Conservation (phyloP, 495 filamentous ascomycete species). For the Venustampulla echinocandica region DNA sequence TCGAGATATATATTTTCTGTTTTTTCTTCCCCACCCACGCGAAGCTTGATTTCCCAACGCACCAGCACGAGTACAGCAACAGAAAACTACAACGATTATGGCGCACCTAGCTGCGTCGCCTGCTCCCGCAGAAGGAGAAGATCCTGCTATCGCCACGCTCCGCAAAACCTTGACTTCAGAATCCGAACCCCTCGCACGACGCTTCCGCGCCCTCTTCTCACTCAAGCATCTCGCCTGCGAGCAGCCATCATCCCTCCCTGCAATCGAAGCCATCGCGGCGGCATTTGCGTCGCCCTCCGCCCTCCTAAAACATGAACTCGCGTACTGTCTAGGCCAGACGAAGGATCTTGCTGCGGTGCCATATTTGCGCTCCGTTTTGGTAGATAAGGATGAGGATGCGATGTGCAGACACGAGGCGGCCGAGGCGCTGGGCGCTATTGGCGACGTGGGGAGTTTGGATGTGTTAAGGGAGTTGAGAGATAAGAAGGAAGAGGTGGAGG, state of each 20-base stretch:
- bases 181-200: constrained; percentile 68
- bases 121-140: constrained; percentile 1
- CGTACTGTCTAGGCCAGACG: constrained; percentile 94
- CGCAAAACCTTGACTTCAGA: constrained; percentile 73
- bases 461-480: constrained; percentile 65
- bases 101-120: constrained; percentile 18
- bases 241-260: constrained; percentile 54
- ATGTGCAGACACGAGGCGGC: constrained; percentile 98
- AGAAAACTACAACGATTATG: too few species aligned
- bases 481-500: constrained; percentile 58
- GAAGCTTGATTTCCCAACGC: too few species aligned
- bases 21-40: too few species aligned
- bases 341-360: constrained; percentile 64
- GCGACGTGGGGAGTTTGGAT: constrained; percentile 59
- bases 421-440: constrained; percentile 87
- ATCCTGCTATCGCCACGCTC: constrained; percentile 13
- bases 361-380: constrained; percentile 65
- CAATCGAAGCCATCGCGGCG: constrained; percentile 89
- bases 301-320: constrained; percentile 87
- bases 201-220: constrained; percentile 96
- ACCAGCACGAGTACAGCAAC: too few species aligned
- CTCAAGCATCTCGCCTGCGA: constrained; percentile 84
- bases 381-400: constrained; percentile 68
- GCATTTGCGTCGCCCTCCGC: constrained; percentile 78
- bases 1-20: too few species aligned